These are phyloP conservation scores for Penicillium odoratum DNA, from an alignment of 495 filamentous ascomycete species.

Conservation along the genomic window DNA sequence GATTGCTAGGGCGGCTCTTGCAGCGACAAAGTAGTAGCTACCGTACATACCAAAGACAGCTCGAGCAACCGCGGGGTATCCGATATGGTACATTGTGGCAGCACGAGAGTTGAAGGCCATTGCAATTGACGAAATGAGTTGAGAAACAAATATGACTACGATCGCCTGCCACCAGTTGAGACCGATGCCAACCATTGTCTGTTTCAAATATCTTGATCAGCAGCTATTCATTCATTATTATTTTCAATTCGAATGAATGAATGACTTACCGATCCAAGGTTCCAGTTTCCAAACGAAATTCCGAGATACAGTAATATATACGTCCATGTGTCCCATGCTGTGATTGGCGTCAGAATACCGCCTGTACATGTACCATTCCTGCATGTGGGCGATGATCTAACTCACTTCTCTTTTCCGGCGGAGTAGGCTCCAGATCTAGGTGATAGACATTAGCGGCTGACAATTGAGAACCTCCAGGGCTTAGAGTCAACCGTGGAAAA, in stretches of 20 bases:
- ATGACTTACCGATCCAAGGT: neutral
- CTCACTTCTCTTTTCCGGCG: slow-evolving; percentile 3
- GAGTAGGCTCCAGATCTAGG: slow-evolving; percentile 2
- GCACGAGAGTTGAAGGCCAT: slow-evolving; percentile 5
- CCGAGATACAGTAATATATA: neutral
- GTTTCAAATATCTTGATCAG: too few species aligned
- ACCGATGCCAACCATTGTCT: slow-evolving; percentile 6
- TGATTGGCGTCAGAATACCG: neutral
- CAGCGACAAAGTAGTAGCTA: slow-evolving; percentile 1
- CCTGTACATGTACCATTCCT: neutral
- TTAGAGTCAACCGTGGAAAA: neutral
- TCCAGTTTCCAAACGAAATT: slow-evolving; percentile 4
- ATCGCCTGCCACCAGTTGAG: slow-evolving; percentile 7
- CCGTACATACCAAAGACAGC: slow-evolving; percentile 1
- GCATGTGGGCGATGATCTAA: neutral
- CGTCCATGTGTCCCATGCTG: slow-evolving; percentile 2
- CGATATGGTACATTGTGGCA: neutral
- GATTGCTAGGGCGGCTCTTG: neutral
- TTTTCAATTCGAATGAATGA: neutral
- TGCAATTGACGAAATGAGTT: slow-evolving; percentile 1
- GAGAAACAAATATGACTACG: neutral
- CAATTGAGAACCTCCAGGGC: too few species aligned
- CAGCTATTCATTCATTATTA: neutral
- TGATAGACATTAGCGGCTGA: neutral
- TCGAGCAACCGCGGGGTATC: neutral